These are phyloP conservation scores for Chytridiales sp. DNA, from an alignment of 371 early-diverging fungal species.

Conservation along the genomic window DNA sequence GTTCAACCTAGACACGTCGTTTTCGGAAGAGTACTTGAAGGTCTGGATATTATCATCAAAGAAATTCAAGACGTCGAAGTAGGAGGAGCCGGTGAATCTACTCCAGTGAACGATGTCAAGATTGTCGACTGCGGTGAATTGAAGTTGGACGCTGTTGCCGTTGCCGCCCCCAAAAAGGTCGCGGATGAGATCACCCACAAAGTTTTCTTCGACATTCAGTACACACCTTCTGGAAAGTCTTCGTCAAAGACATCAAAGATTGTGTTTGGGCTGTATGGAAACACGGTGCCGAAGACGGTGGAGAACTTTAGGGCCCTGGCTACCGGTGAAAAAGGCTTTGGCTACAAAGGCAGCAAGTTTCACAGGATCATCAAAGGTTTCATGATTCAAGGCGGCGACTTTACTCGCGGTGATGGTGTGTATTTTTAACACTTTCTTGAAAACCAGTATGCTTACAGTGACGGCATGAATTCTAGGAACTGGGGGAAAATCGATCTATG, in stretches of 20 bases:
- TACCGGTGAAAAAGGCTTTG: conserved; percentile 77
- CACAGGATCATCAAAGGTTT: conserved; percentile 73
- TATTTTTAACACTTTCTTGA: too few species aligned
- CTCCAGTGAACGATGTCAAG: conserved; percentile 54
- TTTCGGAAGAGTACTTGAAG: conserved; percentile 82
- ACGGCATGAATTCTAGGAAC: too few species aligned
- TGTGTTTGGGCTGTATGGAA: conserved; percentile 28
- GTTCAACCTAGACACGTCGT: conserved; percentile 76
- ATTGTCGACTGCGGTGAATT: conserved; percentile 47
- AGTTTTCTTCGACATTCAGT: neutral
- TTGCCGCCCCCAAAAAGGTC: neutral
- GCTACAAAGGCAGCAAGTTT: conserved; percentile 85
- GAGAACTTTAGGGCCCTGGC: conserved; percentile 85
- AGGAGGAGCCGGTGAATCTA: conserved; percentile 4
- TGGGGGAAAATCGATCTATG: conserved; percentile 96
- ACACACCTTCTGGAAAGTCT: neutral
- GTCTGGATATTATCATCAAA: conserved; percentile 67
- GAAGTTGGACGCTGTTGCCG: neutral
- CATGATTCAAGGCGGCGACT: conserved; percentile 83
- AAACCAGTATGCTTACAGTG: conserved; percentile 34
- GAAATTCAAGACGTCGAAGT: conserved; percentile 40
- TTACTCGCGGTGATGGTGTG: conserved; percentile 55
- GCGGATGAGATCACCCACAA: conserved; percentile 7
- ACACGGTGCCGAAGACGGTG: conserved; percentile 78
- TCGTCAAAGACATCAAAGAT: conserved; percentile 10